Conservation (phyloP, 129 eudicot genomes). For the Flaveria sonorensis region DNA sequence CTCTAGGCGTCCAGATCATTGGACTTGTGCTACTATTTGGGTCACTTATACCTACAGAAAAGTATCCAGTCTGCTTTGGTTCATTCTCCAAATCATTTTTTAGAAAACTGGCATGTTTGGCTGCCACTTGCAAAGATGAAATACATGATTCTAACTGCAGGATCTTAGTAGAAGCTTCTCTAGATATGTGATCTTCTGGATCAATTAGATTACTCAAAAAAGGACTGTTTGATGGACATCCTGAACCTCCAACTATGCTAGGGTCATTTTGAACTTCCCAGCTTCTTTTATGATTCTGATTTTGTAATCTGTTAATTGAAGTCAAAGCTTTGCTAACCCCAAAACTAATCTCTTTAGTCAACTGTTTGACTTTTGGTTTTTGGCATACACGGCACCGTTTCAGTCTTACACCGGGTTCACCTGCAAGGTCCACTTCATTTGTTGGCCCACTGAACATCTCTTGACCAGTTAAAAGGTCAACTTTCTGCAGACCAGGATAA, state of each 20-base stretch:
- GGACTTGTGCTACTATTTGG: constrained; percentile 17
- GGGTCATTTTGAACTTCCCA: constrained; percentile 28
- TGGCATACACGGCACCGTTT: constrained; percentile 45
- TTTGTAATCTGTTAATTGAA: constrained; percentile 16
- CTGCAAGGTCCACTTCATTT: constrained; percentile 23
- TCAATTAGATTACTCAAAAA: constrained; percentile 24
- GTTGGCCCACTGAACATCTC: constrained; percentile 13
- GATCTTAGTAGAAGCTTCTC: constrained; percentile 47
- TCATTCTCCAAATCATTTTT: constrained; percentile 6
- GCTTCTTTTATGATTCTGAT: constrained; percentile 28
- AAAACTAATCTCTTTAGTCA: constrained; percentile 29
- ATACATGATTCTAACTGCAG: constrained; percentile 44
- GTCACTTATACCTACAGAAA: constrained; percentile 32
- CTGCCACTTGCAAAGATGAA: constrained; percentile 41
- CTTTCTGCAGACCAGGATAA: constrained; percentile 8
- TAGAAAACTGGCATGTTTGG: constrained; percentile 20
- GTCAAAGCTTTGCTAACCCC: constrained; percentile 17
- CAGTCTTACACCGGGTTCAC: constrained; percentile 28
- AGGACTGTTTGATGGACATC: constrained; percentile 14
- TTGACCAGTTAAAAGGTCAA: constrained; percentile 20
- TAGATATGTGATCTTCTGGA: constrained; percentile 42
- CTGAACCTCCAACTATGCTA: constrained; percentile 27
- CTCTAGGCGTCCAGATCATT: constrained; percentile 29
- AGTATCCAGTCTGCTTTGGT: constrained; percentile 17
- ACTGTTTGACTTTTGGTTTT: constrained; percentile 37